Conservation (phyloP, 306 rosid species). For the Adenanthera pavonina region DNA sequence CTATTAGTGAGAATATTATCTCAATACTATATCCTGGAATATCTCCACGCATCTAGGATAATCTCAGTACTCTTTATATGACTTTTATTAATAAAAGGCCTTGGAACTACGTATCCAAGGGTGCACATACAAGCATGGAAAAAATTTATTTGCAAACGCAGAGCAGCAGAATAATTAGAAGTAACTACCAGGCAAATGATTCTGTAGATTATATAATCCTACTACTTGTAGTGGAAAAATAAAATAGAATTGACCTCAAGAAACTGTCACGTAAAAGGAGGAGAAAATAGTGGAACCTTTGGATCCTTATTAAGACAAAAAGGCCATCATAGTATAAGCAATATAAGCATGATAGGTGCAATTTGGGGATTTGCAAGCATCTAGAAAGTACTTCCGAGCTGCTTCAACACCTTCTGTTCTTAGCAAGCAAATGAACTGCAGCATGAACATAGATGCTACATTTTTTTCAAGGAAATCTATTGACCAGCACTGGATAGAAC, state of each 20-base stretch:
- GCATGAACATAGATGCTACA: conserved; percentile 27
- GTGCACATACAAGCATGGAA: background rate
- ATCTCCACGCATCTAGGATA: too few species aligned
- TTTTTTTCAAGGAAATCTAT: conserved; percentile 29
- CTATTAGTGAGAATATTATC: too few species aligned
- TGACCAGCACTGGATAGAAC: conserved; percentile 7
- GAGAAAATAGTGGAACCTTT: conserved; percentile 62
- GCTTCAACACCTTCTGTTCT: conserved; percentile 98
- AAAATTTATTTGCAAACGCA: background rate
- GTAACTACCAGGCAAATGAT: background rate
- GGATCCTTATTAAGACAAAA: conserved; percentile 95
- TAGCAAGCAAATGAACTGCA: conserved; percentile 93
- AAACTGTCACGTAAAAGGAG: background rate
- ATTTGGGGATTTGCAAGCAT: conserved; percentile 85
- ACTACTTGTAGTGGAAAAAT: conserved; percentile 7
- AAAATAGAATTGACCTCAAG: background rate
- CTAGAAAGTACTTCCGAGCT: conserved; percentile 91
- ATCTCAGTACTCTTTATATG: too few species aligned
- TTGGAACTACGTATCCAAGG: too few species aligned
- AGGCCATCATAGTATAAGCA: conserved; percentile 89
- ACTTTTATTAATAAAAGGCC: too few species aligned
- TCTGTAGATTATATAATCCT: conserved; percentile 36
- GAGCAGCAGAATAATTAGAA: background rate
- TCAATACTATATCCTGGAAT: too few species aligned
- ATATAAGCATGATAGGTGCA: conserved; percentile 95